A percentile compares a stretch with the other conserved stretches of the same genome.
phyloP scores from a whole-genome alignment of 2,329 filamentous ascomycete species.

The Alternaria tenuissima region DNA sequence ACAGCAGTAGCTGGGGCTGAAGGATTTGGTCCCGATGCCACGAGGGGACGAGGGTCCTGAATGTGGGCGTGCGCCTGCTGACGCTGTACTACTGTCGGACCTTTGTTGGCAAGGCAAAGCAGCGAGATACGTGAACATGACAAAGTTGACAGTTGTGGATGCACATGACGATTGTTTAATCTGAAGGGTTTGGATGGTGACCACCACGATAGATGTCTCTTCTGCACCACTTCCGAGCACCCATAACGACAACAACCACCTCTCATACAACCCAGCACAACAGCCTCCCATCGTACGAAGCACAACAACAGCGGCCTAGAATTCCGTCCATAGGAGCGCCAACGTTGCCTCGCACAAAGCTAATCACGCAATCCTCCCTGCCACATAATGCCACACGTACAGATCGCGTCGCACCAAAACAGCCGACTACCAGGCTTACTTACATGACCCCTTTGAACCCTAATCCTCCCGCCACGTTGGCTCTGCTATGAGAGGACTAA shows the following conservation, averaged over 20 bases:
- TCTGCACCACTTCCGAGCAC: conserved; percentile 9
- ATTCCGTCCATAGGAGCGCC: background rate
- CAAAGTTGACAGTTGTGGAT: background rate
- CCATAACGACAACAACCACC: conserved; percentile 3
- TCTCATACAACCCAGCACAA: conserved; percentile 5
- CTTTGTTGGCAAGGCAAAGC: conserved; percentile 9
- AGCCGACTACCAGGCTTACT: conserved; percentile 13
- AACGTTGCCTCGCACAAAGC: conserved; percentile 3
- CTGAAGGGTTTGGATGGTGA: background rate
- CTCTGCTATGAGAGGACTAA: conserved; percentile 26
- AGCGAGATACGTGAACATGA: conserved; percentile 2
- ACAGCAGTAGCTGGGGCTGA: conserved; percentile 33
- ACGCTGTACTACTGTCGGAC: conserved; percentile 14
- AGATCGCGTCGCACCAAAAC: conserved; percentile 9
- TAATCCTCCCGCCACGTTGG: conserved; percentile 37
- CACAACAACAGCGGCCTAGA: conserved; percentile 3
- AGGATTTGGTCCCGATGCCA: conserved; percentile 26
- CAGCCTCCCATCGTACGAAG: conserved; percentile 2
- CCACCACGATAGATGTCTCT: background rate
- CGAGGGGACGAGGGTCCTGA: conserved; percentile 22
- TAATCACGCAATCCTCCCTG: conserved; percentile 13
- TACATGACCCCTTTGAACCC: conserved; percentile 10
- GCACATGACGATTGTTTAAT: background rate
- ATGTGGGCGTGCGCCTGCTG: conserved; percentile 8
- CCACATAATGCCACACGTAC: conserved; percentile 6